Evolutionary conservation across 768 basidiomycete species (phyloP), one percentile per base, ranked within the genome.

Genomic region (Rhodocollybia butyracea): DNA sequence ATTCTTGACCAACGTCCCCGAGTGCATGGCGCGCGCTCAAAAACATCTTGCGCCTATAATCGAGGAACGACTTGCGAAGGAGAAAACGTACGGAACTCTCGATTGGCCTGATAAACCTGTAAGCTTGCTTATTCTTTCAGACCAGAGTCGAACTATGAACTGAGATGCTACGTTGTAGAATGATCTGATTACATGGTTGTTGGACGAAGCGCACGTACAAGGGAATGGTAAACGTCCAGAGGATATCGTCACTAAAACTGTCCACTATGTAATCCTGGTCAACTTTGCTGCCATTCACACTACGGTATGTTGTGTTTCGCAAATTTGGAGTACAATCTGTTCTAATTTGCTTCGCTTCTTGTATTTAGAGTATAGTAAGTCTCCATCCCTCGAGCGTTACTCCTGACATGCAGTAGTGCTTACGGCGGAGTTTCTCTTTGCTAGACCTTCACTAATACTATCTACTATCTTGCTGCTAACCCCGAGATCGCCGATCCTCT

Each of bases 251-350:
- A 61, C 60, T n/a, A 66, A 71, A 30, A 60, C 78, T 7, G 67
- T 69, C 0, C 58, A 61, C 1, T 65, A 72, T n/a, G 56, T 80
- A 6, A 61, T 81, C 10, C 54, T 68, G 7, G 58, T 76, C 31
- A 76, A 77, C 60, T 76, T 79, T 50, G 75, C 70, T 1, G 68
- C 75, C 5, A 73, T 71, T 19, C 76, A 79, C 55, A 79, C 78
- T 0, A 71, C 74, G 50, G 79, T 79, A 55, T 5, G 32, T 50
- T n/a, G 73, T 61, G 12, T 22, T 11, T 21, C 21, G 21, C 45
- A n/a, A 19, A 27, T 27, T n/a, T 45, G 32, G 26, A 2, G 26
- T 7, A 24, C 1, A 46, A 32, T n/a, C 51, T 32, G 12, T 22
- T 12, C 15, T 55, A 11, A 38, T n/a, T 27, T 12, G 13, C 3